Evolutionary conservation across 2,329 filamentous ascomycete species (phyloP).

Genomic region (Neoarthrinium moseri): DNA sequence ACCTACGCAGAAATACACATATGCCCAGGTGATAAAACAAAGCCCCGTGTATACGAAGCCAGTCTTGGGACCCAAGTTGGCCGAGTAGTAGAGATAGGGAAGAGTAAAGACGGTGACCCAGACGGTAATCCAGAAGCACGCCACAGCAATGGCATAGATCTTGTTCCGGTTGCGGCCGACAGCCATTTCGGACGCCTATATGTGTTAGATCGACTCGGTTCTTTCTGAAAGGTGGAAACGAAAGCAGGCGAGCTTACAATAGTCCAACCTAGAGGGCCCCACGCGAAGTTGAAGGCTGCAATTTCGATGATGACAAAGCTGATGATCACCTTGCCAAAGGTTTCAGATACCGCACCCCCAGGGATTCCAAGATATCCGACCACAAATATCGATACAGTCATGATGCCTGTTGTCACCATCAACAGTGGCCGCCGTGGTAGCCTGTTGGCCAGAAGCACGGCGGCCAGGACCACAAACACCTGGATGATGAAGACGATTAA

Average conservation of each 20-base stretch:
- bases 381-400: neutral
- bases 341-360: too few species aligned
- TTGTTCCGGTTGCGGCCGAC: constrained; percentile 47
- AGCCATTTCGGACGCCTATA: too few species aligned
- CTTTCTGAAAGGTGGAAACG: too few species aligned
- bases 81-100: constrained; percentile 40
- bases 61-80: constrained; percentile 34
- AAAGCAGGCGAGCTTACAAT: too few species aligned
- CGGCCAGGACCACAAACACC: neutral
- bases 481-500: neutral
- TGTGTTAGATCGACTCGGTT: too few species aligned
- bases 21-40: neutral
- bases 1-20: neutral
- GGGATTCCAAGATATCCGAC: too few species aligned
- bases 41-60: constrained; percentile 35
- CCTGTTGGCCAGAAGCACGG: neutral
- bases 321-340: too few species aligned
- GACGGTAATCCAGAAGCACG: constrained; percentile 40
- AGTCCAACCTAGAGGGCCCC: too few species aligned
- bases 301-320: constrained; percentile 41
- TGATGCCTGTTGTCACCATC: neutral
- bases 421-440: neutral
- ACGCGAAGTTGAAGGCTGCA: constrained; percentile 43
- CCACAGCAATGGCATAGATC: constrained; percentile 41
- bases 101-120: constrained; percentile 38